Evolutionary conservation across 768 basidiomycete genomes (phyloP).

Genomic region (Pholiota microspora): DNA sequence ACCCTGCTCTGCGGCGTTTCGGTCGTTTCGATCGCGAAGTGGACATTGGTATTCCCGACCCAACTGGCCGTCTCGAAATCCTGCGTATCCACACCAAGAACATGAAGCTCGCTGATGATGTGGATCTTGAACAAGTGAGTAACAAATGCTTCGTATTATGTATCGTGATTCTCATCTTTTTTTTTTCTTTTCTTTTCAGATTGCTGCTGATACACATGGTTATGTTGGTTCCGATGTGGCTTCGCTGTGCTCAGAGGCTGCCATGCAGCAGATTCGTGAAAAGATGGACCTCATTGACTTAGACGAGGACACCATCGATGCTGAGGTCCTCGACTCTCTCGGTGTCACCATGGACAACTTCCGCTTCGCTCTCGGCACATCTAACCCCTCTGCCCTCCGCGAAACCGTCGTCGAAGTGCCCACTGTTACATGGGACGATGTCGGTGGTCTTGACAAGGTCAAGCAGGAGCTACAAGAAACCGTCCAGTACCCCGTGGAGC

Average conservation of each 20-base stretch:
- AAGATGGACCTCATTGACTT: slow-evolving; percentile 99
- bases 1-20: slow-evolving; percentile 97
- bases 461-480: slow-evolving; percentile 99
- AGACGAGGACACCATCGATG: slow-evolving; percentile 98
- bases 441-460: slow-evolving; percentile 99
- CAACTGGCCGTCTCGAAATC: slow-evolving; percentile 97
- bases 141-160: background rate
- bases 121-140: slow-evolving; percentile 89
- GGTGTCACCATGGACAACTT: slow-evolving; percentile 99
- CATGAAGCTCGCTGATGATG: slow-evolving; percentile 97
- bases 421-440: slow-evolving; percentile 97
- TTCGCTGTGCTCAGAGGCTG: slow-evolving; percentile 96
- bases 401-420: slow-evolving; percentile 99
- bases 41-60: slow-evolving; percentile 99
- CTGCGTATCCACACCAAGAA: slow-evolving; percentile 99
- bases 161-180: background rate
- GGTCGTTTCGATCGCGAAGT: slow-evolving; percentile 99
- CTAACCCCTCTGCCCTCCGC: slow-evolving; percentile 97
- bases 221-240: slow-evolving; percentile 99
- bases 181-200: slow-evolving; percentile 43
- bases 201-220: slow-evolving; percentile 98
- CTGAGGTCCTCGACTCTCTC: slow-evolving; percentile 97
- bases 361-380: slow-evolving; percentile 96
- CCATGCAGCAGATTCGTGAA: slow-evolving; percentile 99
- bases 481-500: slow-evolving; percentile 99